Base-by-base conservation (phyloP, 176 grass and related monocot species). In the Cocos nucifera region DNA sequence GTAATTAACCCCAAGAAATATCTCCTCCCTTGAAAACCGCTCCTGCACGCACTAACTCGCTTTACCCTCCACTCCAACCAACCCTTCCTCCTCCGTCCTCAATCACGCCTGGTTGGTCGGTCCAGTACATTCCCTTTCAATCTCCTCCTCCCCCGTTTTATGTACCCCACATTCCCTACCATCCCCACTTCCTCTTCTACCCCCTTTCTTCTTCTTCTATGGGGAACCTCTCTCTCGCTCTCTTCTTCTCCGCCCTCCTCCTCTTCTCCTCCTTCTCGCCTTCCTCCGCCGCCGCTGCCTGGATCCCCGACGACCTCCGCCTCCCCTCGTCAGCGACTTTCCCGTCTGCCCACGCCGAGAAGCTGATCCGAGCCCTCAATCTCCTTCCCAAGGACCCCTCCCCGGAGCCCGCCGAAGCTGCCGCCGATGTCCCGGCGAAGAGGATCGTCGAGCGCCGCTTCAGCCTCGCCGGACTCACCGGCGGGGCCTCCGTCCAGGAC, bases 301-400 rank as follows among this genome's bases (percentile, higher is more conserved):
- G 6, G 54, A 48, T 57, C 16, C 54, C 39, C 0, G 69, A 26
- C 29, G 56, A 7, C 28, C 59, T 84, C 24, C 76, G 57, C n/a
- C 62, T 84, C 54, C 81, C 77, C 17, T 50, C 10, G 0, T 71
- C 61, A 50, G 84, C 76, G 48, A 81, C n/a, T 50, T 84, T 84
- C 74, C 75, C 91, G 8, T 58, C 49, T 16, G 69, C 76, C 64
- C 83, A 86, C 68, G 77, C 91, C 0, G 78, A 95, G 67, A 69
- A 78, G 49, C 80, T 95, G 30, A 90, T 95, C 68, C 75, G 78
- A 69, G 65, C 86, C 54, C 77, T 95, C 68, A 95, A 95, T 59
- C 86, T 95, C 75, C 75, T 81, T 5, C 91, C 91, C n/a, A 74
- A 62, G 32, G 77, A 82, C 17, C 19, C 73, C 3, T 44, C 35